These are phyloP conservation scores for Margaritispora aquatica DNA, from an alignment of 495 filamentous ascomycete genomes.

Conservation along the genomic window DNA sequence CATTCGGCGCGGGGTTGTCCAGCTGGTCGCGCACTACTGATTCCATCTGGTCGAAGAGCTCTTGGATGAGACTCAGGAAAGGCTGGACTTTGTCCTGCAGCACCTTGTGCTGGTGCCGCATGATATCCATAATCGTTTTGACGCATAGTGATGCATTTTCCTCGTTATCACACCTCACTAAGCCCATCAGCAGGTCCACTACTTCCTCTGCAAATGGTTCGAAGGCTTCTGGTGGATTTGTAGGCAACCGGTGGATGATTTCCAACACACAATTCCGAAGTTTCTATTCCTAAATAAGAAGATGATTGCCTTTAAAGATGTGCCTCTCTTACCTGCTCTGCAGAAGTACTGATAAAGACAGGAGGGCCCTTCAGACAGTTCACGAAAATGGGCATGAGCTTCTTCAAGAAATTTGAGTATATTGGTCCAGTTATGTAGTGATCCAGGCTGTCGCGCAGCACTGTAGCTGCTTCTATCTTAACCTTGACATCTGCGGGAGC, in stretches of 20 bases:
- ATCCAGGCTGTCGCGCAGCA: constrained; percentile 82
- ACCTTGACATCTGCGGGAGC: constrained; percentile 58
- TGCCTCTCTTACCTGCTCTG: constrained; percentile 59
- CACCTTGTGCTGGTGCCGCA: constrained; percentile 83
- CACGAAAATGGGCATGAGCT: constrained; percentile 85
- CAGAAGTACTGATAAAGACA: constrained; percentile 82
- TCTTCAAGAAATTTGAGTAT: constrained; percentile 74
- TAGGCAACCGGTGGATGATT: constrained; percentile 87
- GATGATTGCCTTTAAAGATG: not conserved
- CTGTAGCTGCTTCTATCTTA: constrained; percentile 68
- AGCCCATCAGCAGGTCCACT: constrained; percentile 79
- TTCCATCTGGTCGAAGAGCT: constrained; percentile 93
- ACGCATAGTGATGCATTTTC: constrained; percentile 97
- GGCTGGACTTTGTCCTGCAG: constrained; percentile 71
- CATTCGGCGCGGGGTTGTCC: constrained; percentile 61
- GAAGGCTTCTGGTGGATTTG: constrained; percentile 67
- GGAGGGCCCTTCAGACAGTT: constrained; percentile 77
- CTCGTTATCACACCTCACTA: constrained; percentile 90
- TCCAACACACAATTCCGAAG: constrained; percentile 87
- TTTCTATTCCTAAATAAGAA: constrained; percentile 49
- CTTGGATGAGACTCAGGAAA: constrained; percentile 86
- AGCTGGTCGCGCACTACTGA: constrained; percentile 90
- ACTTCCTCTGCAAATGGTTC: constrained; percentile 82
- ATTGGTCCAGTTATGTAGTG: constrained; percentile 45
- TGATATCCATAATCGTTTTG: constrained; percentile 95